phyloP scores from a whole-genome alignment of 2,329 filamentous ascomycete species.

The Salinomyces thailandicus region DNA sequence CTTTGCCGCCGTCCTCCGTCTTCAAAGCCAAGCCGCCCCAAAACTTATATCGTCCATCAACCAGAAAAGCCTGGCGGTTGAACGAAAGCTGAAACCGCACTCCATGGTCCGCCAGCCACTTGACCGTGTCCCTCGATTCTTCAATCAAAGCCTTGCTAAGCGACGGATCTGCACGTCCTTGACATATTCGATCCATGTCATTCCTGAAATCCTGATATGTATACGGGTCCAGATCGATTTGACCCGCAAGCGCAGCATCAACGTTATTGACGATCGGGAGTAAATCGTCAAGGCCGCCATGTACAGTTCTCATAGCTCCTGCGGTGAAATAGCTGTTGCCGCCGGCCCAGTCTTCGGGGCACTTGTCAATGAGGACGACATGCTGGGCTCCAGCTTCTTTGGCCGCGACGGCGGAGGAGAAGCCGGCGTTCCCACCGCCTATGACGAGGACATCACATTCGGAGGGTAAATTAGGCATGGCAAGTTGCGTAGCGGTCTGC shows the following conservation, averaged over 20 bases:
- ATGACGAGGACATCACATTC: constrained; percentile 41
- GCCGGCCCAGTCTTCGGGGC: constrained; percentile 48
- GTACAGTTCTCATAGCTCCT: constrained; percentile 50
- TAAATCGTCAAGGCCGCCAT: constrained; percentile 46
- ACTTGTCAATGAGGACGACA: constrained; percentile 51
- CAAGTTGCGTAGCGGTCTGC: too few relatives aligned
- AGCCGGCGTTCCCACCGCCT: constrained; percentile 54
- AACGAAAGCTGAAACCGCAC: constrained; percentile 43
- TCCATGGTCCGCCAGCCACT: constrained; percentile 20
- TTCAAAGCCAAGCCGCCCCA: constrained; percentile 57
- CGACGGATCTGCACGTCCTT: constrained; percentile 41
- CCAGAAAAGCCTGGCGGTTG: constrained; percentile 54
- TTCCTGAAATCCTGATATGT: constrained; percentile 42
- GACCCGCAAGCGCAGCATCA: constrained; percentile 32
- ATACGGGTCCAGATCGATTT: constrained; percentile 51
- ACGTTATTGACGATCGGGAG: constrained; percentile 54
- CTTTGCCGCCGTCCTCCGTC: constrained; percentile 50
- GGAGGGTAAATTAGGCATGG: constrained; percentile 1
- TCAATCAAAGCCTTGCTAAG: constrained; percentile 41
- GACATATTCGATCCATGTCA: constrained; percentile 49
- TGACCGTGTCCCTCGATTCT: constrained; percentile 20
- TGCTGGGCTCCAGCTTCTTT: constrained; percentile 29
- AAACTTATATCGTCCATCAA: constrained; percentile 52
- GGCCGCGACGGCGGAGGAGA: constrained; percentile 37
- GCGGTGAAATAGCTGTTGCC: constrained; percentile 58